Evolutionary conservation across 2,329 filamentous ascomycete genomes (phyloP).

Genomic region (Botryotinia narcissicola): DNA sequence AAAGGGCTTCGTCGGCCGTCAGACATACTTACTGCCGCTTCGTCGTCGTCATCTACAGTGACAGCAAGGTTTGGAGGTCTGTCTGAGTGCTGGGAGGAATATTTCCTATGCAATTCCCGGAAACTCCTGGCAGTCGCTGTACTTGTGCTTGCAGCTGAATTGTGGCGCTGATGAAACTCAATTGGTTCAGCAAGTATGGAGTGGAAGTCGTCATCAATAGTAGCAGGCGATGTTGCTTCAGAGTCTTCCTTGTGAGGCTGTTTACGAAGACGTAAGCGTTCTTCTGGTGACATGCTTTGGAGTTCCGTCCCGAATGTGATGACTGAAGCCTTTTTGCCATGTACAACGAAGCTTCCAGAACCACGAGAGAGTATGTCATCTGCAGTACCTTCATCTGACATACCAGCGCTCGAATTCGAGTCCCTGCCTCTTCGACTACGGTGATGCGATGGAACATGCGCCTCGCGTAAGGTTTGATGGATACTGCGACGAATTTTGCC

Average conservation of each 20-base stretch:
- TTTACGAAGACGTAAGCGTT: conserved; percentile 65
- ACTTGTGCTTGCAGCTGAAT: conserved; percentile 62
- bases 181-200: conserved; percentile 48
- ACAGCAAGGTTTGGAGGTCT: conserved; percentile 31
- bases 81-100: conserved; percentile 50
- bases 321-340: conserved; percentile 96
- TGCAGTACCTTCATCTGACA: conserved; percentile 46
- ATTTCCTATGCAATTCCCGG: conserved; percentile 60
- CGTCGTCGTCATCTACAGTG: conserved; percentile 51
- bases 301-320: conserved; percentile 95
- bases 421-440: conserved; percentile 77
- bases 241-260: conserved; percentile 45
- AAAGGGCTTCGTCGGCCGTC: conserved; percentile 57
- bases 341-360: conserved; percentile 88
- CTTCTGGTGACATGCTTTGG: conserved; percentile 72
- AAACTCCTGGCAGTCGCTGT: conserved; percentile 67
- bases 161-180: conserved; percentile 49
- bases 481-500: conserved; percentile 74
- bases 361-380: conserved; percentile 73
- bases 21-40: conserved; percentile 58
- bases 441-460: conserved; percentile 63
- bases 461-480: conserved; percentile 84
- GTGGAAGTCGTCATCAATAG: conserved; percentile 49
- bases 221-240: conserved; percentile 26
- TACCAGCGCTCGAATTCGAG: conserved; percentile 56